Evolutionary conservation across 305 asterid genomes (phyloP), one percentile per base, ranked within the genome.

Genomic region (Rubia tinctorum): DNA sequence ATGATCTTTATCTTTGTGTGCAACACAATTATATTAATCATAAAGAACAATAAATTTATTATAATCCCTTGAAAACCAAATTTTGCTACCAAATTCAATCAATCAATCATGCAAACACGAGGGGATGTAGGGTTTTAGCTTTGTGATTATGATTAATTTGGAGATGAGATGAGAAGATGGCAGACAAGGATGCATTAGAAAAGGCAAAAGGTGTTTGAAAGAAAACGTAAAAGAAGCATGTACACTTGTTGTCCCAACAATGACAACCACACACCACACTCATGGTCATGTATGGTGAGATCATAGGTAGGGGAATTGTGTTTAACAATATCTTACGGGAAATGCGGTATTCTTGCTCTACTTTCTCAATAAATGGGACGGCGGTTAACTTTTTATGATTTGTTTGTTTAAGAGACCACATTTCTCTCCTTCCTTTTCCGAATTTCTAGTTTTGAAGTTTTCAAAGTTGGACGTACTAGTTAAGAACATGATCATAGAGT

Each of bases 41-140:
- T 6, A 49, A 49, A 49, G 18, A 15, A 56, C 20, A 17, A 56
- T 56, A 8, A 9, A 17, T 18, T 8, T 17, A 34, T 56, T 56
- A 23, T 7, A 64, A 37, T 34, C 37, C 37, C 11, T 40, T 27
- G 64, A 47, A 49, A 23, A 58, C 49, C 40, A 62, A 72, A 23
- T 12, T 15, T 56, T 55, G 25, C 25, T 80, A 77, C 80, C 81
- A 75, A 74, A 68, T 34, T 34, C 51, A 20, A 59, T 6, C 5
- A 22, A 78, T 61, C 77, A 88, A 86, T 86, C 76, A 82, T 86
- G 84, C 81, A 78, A 81, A 84, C 90, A 84, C 76, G 91, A 85
- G 90, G 84, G 69, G 10, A 6, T 53, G 60, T 15, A 53, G n/a
- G 60, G 47, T 34, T 58, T 60, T 11, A 65, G 11, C 72, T 39